Conservation (phyloP, 192 early-diverging fungal species). For the Podila verticillata region DNA sequence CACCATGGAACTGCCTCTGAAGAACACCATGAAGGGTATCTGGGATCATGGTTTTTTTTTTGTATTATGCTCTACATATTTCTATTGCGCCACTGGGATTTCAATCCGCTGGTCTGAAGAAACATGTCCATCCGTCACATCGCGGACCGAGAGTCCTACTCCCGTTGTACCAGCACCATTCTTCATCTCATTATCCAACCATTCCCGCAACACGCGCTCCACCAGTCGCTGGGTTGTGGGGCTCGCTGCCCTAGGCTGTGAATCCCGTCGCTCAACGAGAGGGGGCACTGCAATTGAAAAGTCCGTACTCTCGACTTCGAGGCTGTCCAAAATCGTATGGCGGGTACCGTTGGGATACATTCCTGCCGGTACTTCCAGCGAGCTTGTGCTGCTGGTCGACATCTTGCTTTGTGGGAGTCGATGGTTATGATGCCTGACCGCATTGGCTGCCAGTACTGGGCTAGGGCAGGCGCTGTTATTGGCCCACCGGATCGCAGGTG, state of each 20-base stretch:
- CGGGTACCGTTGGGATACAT: background rate
- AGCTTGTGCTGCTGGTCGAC: background rate
- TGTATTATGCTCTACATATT: background rate
- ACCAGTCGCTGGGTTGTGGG: slow-evolving; percentile 58
- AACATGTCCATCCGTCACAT: slow-evolving; percentile 16
- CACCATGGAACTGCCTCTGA: too few relatives aligned
- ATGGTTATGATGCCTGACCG: background rate
- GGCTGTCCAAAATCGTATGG: background rate
- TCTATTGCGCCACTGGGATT: slow-evolving; percentile 8
- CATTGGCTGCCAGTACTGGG: slow-evolving; percentile 2
- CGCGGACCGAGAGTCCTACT: slow-evolving; percentile 24
- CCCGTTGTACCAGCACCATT: slow-evolving; percentile 24
- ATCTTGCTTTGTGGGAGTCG: background rate
- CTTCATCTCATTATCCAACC: slow-evolving; percentile 54
- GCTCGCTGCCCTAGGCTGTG: slow-evolving; percentile 45
- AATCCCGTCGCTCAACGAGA: background rate
- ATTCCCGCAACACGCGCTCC: slow-evolving; percentile 55
- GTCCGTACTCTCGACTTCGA: background rate
- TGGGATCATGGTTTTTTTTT: too few relatives aligned
- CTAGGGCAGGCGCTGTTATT: slow-evolving; percentile 5
- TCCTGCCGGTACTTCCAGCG: background rate
- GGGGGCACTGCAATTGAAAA: background rate
- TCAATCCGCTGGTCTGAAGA: background rate
- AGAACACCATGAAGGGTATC: too few relatives aligned
- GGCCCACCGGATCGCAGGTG: background rate